Percentiles rank a stretch among this genome's conserved stretches.
phyloP scores from a whole-genome alignment of 1,284 basidiomycete genomes.

The Ceratobasidium sp. region DNA sequence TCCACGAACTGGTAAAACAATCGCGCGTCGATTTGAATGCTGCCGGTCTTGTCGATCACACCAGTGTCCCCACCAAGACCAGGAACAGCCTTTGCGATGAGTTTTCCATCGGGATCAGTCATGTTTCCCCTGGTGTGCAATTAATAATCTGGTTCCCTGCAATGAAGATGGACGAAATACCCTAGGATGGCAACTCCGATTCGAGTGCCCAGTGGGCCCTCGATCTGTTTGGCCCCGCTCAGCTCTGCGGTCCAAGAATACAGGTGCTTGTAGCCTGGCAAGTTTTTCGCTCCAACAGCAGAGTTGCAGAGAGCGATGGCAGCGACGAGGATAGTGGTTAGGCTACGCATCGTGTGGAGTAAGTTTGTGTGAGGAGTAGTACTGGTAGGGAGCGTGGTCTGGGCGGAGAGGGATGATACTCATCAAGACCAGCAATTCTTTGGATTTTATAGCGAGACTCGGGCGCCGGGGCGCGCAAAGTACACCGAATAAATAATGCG shows the following conservation, averaged over 20 bases:
- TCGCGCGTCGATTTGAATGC: background rate
- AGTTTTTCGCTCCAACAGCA: background rate
- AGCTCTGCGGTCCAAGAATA: slow-evolving; percentile 2
- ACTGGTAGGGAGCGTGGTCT: too few species aligned
- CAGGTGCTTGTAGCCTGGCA: background rate
- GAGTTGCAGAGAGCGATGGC: background rate
- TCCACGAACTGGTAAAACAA: slow-evolving; percentile 17
- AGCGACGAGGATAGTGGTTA: background rate
- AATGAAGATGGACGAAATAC: background rate
- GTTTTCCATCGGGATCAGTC: background rate
- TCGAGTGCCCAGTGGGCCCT: background rate
- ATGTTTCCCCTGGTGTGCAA: background rate
- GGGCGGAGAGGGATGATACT: too few species aligned
- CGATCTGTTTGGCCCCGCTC: background rate
- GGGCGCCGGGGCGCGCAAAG: too few species aligned
- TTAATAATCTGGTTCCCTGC: background rate
- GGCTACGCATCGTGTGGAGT: background rate
- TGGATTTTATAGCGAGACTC: too few species aligned
- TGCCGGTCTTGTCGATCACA: slow-evolving; percentile 17
- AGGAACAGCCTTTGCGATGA: slow-evolving; percentile 15
- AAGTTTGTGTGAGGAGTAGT: too few species aligned
- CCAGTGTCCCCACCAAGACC: slow-evolving; percentile 22
- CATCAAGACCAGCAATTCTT: too few species aligned
- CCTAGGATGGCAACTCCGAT: slow-evolving; percentile 2
- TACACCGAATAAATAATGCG: too few species aligned